Base-by-base conservation (phyloP, 2,329 filamentous ascomycete species). In the Diaporthe sp. region DNA sequence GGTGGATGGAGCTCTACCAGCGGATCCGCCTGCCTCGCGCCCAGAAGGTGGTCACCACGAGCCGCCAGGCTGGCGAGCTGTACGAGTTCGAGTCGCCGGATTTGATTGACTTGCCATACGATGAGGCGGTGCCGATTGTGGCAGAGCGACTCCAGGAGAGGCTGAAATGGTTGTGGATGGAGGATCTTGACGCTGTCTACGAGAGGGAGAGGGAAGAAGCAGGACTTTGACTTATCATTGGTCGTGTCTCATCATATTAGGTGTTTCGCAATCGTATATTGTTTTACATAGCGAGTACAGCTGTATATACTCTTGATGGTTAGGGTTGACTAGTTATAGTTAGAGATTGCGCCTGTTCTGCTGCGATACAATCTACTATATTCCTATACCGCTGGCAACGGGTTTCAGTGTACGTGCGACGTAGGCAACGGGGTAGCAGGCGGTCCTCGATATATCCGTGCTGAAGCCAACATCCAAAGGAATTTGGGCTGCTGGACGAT, bases 111-210 rank as follows among this genome's bases (percentile, higher is more conserved):
- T 78, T 82, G 74, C 75, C 79, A 3, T 84, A 81, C 70, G 84
- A 86, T 6, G 82, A 85, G 37, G 83, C 82, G 42, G 57, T 85
- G 25, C 80, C 81, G 0, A 78, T 83, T 7, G 78, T 85, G 62
- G 78, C 78, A 10, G 79, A 81, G 51, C 75, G 77, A 10, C 49
- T 83, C 53, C 78, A 79, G 58, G 76, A 79, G 46, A 76, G 82
- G 49, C 81, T 84, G 79, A 79, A 80, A 46, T 83, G 82, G 79
- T 76, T 84, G 13, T 84, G 81, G 81, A 75, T 72, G 2, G 82
- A 82, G 71, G 82, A 84, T 60, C 76, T 84, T 8, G 82, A 83
- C 34, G 75, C 53, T 4, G 58, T 76, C 15, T 81, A 79, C 44
- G 72, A 78, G 8, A 65, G 58, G 46, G 60, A 70, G n/a, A 34